phyloP scores from a whole-genome alignment of 768 basidiomycete species.

The Gloeophyllum trabeum region DNA sequence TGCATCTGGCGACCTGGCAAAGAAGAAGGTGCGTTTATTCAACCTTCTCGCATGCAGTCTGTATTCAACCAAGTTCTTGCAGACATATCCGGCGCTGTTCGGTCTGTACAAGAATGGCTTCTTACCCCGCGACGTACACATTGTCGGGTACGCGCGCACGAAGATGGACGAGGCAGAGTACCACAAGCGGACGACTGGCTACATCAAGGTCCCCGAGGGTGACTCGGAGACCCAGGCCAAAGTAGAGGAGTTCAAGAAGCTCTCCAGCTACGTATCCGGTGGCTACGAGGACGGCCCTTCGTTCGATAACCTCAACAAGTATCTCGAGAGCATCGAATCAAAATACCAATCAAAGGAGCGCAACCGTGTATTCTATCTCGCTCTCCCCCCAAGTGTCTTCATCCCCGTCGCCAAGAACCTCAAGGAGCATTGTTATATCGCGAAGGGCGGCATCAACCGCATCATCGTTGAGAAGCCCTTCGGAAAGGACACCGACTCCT shows the following conservation, averaged over 20 bases:
- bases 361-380: constrained; percentile 94
- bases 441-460: constrained; percentile 65
- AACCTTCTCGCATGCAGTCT: not conserved
- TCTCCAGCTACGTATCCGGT: constrained; percentile 77
- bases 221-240: constrained; percentile 43
- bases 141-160: constrained; percentile 94
- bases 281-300: constrained; percentile 78
- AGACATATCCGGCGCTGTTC: constrained; percentile 96
- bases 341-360: constrained; percentile 47
- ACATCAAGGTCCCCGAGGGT: constrained; percentile 73
- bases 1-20: constrained; percentile 94
- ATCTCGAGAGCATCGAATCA: constrained; percentile 70
- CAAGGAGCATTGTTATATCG: constrained; percentile 69
- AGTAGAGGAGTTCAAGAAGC: constrained; percentile 75
- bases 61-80: constrained; percentile 1
- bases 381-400: constrained; percentile 96
- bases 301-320: constrained; percentile 67
- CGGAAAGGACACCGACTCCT: constrained; percentile 86
- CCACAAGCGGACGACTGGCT: constrained; percentile 70
- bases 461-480: constrained; percentile 99
- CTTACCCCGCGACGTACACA: constrained; percentile 76
- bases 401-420: constrained; percentile 77
- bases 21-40: constrained; percentile 72
- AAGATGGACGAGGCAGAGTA: constrained; percentile 86
- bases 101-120: constrained; percentile 71